phyloP scores from a whole-genome alignment of 345 rosid genomes.

The Cochlearia excelsa region DNA sequence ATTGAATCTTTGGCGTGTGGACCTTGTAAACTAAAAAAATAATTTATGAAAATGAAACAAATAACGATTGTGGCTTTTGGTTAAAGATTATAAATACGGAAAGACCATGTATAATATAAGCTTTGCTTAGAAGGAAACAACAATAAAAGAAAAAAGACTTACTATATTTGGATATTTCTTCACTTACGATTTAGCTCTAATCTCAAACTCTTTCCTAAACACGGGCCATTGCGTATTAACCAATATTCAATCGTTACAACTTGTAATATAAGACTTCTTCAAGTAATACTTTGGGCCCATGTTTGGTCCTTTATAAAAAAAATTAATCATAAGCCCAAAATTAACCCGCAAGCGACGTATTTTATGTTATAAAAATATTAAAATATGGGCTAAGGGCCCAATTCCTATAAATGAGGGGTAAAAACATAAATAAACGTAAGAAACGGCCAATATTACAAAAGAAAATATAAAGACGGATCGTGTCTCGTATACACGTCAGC shows the following conservation, averaged over 20 bases:
- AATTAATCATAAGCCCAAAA: slow-evolving; percentile 9
- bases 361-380: too few relatives aligned
- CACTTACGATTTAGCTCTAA: slow-evolving; percentile 12
- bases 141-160: slow-evolving; percentile 25
- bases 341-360: slow-evolving; percentile 1
- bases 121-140: slow-evolving; percentile 35
- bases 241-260: slow-evolving; percentile 23
- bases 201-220: slow-evolving; percentile 15
- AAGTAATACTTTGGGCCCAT: slow-evolving; percentile 24
- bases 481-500: slow-evolving; percentile 5
- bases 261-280: slow-evolving; percentile 27
- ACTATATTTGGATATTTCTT: slow-evolving; percentile 24
- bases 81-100: slow-evolving; percentile 18
- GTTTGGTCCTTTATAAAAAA: background rate
- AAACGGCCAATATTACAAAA: too few relatives aligned
- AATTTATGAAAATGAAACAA: background rate
- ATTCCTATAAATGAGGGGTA: too few relatives aligned
- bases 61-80: slow-evolving; percentile 14
- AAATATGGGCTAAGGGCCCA: too few relatives aligned
- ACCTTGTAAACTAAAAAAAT: slow-evolving; percentile 15
- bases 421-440: too few relatives aligned
- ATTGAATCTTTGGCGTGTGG: slow-evolving; percentile 21
- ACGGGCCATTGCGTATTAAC: slow-evolving; percentile 23
- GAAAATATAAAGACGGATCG: too few relatives aligned
- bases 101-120: slow-evolving; percentile 23